Percentiles rank a stretch among this genome's conserved stretches.
Conservation (phyloP, 768 basidiomycete genomes). For the Boletus pseudo-olivaceus region DNA sequence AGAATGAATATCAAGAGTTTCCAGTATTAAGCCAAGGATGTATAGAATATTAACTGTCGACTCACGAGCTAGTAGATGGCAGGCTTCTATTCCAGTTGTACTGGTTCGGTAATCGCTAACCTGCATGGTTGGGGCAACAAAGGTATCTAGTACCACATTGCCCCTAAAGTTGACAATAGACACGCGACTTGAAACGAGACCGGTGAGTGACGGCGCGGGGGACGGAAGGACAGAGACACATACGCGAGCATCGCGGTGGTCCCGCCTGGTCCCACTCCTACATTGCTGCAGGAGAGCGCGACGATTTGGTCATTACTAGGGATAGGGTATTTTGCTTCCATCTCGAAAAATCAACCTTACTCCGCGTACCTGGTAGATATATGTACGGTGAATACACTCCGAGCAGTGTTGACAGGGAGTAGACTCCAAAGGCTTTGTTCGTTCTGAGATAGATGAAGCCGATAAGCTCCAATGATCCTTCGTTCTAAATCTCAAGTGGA, state of each 20-base stretch:
- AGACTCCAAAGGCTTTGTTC: constrained; percentile 10
- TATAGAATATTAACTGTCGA: neutral
- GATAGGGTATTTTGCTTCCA: constrained; percentile 33
- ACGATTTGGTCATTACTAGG: constrained; percentile 46
- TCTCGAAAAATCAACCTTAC: constrained; percentile 22
- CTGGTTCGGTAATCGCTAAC: constrained; percentile 73
- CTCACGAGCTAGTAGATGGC: constrained; percentile 40
- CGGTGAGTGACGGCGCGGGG: constrained; percentile 4
- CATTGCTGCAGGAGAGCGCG: constrained; percentile 60
- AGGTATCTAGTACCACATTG: constrained; percentile 56
- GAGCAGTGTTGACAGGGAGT: constrained; percentile 16
- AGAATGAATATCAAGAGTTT: neutral
- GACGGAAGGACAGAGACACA: constrained; percentile 27
- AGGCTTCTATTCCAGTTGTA: constrained; percentile 52
- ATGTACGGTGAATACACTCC: constrained; percentile 14
- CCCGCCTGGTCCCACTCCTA: constrained; percentile 80
- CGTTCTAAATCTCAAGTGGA: constrained; percentile 15
- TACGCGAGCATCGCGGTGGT: constrained; percentile 83
- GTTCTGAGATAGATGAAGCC: constrained; percentile 18
- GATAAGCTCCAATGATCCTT: constrained; percentile 26
- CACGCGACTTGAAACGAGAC: constrained; percentile 38
- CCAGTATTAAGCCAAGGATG: neutral
- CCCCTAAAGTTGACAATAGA: constrained; percentile 59
- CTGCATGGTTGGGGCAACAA: constrained; percentile 60
- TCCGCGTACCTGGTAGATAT: constrained; percentile 21